Conservation (phyloP, 495 filamentous ascomycete genomes). For the Penicillium canariense region DNA sequence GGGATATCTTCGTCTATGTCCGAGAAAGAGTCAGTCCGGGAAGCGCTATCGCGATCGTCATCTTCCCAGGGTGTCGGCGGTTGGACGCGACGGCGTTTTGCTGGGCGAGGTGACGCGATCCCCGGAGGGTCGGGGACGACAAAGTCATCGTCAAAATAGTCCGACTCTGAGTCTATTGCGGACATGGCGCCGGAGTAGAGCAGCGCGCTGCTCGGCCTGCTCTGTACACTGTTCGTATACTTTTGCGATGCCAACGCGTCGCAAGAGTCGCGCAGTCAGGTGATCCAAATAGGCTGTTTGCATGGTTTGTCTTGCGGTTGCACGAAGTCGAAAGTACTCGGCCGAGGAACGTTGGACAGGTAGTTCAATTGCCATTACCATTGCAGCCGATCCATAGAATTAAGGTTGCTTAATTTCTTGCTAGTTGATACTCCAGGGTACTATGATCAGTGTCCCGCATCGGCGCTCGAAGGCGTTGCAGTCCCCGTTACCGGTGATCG, state of each 20-base stretch:
- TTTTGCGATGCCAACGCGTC: slow-evolving; percentile 3
- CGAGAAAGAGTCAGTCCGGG: slow-evolving; percentile 22
- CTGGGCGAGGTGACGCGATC: slow-evolving; percentile 23
- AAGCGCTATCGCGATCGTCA: slow-evolving; percentile 15
- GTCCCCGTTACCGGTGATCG: neutral
- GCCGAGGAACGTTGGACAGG: too few relatives aligned
- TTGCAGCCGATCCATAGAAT: neutral
- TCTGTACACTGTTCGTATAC: neutral
- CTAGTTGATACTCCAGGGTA: neutral
- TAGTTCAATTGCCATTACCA: too few relatives aligned
- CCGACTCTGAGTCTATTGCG: slow-evolving; percentile 20
- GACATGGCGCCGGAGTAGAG: slow-evolving; percentile 15
- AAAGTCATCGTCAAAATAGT: slow-evolving; percentile 35
- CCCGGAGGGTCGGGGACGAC: slow-evolving; percentile 25
- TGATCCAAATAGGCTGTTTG: slow-evolving; percentile 3
- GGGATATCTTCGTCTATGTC: slow-evolving; percentile 26
- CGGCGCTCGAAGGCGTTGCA: neutral
- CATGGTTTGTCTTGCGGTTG: neutral
- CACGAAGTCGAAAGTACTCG: too few relatives aligned
- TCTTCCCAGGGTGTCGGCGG: slow-evolving; percentile 7
- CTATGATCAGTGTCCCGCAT: neutral
- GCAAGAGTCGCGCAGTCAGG: slow-evolving; percentile 4
- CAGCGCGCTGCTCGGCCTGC: neutral
- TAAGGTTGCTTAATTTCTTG: neutral
- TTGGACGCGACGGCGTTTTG: slow-evolving; percentile 40